Conservation (phyloP, 2,329 filamentous ascomycete species). For the Exophiala bonariae region DNA sequence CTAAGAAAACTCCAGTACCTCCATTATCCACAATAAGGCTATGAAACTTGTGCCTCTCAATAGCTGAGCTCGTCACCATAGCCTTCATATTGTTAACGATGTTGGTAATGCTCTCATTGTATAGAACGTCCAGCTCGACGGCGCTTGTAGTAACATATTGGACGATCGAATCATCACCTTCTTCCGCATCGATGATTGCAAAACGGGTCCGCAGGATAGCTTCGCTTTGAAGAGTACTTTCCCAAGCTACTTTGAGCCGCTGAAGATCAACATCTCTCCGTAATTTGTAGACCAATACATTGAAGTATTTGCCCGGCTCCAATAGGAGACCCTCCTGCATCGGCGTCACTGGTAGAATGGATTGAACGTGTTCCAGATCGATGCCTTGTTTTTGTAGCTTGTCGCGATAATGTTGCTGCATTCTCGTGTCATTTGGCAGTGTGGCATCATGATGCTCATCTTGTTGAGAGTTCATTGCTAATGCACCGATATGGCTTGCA, state of each 20-base stretch:
- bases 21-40: slow-evolving; percentile 39
- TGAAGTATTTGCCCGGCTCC: slow-evolving; percentile 75
- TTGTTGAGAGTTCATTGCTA: not conserved
- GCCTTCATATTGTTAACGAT: slow-evolving; percentile 13
- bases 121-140: slow-evolving; percentile 1
- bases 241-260: slow-evolving; percentile 63
- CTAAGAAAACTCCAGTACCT: slow-evolving; percentile 40
- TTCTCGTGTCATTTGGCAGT: slow-evolving; percentile 18
- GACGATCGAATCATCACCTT: slow-evolving; percentile 7
- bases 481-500: slow-evolving; percentile 31
- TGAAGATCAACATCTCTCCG: slow-evolving; percentile 53
- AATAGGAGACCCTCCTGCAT: slow-evolving; percentile 79
- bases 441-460: not conserved
- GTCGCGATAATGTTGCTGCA: slow-evolving; percentile 35
- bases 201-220: slow-evolving; percentile 79
- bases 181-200: slow-evolving; percentile 48
- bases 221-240: slow-evolving; percentile 56
- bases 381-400: slow-evolving; percentile 39
- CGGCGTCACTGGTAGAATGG: slow-evolving; percentile 72
- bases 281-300: slow-evolving; percentile 74
- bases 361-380: slow-evolving; percentile 49
- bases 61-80: slow-evolving; percentile 18
- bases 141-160: slow-evolving; percentile 9
- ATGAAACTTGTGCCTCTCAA: slow-evolving; percentile 12
- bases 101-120: slow-evolving; percentile 6